Evolutionary conservation across 139 green algal genomes (phyloP).

Genomic region (Chlamydomonas sp.): DNA sequence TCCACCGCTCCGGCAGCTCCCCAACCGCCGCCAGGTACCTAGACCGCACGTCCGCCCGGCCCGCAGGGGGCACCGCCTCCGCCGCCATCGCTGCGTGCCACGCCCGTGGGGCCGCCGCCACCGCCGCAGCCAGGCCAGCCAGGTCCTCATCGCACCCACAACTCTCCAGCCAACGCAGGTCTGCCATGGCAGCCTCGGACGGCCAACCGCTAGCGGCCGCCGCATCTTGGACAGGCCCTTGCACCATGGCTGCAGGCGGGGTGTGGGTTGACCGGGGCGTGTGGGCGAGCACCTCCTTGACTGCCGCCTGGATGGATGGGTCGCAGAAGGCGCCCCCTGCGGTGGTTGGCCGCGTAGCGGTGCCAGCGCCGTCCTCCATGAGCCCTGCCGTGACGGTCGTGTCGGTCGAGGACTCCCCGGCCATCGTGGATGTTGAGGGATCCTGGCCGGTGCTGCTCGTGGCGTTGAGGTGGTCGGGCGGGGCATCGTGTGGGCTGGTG

Average conservation of each 20-base stretch:
- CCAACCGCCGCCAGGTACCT: not conserved
- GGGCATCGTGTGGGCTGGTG: too few relatives aligned
- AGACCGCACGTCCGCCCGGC: not conserved
- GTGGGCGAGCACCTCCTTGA: not conserved
- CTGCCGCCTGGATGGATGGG: not conserved
- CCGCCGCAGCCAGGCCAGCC: conserved; percentile 11
- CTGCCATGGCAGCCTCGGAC: not conserved
- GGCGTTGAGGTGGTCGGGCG: too few relatives aligned
- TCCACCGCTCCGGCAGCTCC: conserved; percentile 22
- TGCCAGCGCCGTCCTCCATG: not conserved
- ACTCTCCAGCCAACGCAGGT: conserved; percentile 36
- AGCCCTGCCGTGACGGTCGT: too few relatives aligned
- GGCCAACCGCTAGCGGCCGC: not conserved
- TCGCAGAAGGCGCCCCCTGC: not conserved
- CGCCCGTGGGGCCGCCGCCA: conserved; percentile 21
- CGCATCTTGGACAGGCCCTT: not conserved
- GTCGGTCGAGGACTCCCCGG: too few relatives aligned
- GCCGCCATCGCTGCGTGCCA: conserved; percentile 35
- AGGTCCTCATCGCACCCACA: not conserved
- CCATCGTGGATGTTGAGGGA: too few relatives aligned
- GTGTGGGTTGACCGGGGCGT: not conserved
- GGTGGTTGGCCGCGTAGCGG: not conserved
- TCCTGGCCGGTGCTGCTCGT: too few relatives aligned
- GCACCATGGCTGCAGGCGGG: too few relatives aligned
- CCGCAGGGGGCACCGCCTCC: not conserved